Evolutionary conservation across 306 rosid species (phyloP).

Genomic region (Neltuma alba): DNA sequence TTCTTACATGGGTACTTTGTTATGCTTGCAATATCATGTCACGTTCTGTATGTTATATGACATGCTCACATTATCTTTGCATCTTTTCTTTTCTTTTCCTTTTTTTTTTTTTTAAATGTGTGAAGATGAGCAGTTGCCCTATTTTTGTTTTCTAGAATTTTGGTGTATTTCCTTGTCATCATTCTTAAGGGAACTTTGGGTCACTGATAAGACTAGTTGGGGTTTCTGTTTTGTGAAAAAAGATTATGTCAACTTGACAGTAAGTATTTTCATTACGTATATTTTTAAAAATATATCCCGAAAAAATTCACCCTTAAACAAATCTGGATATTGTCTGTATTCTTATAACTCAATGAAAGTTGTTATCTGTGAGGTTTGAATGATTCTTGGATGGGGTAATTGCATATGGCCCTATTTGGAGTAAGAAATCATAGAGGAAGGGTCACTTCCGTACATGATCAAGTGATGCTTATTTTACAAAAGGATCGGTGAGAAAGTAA

Average conservation of each 20-base stretch:
- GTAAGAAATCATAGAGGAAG: neutral
- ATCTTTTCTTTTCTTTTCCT: too few species aligned
- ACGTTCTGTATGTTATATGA: conserved; percentile 16
- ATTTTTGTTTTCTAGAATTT: neutral
- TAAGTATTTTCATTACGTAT: neutral
- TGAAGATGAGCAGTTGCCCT: neutral
- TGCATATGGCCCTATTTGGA: neutral
- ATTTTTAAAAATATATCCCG: neutral
- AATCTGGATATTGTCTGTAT: neutral
- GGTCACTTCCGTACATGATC: neutral
- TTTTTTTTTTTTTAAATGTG: too few species aligned
- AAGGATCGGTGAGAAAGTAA: neutral
- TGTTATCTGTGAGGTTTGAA: neutral
- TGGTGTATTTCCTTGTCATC: conserved; percentile 7
- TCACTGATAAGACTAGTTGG: neutral
- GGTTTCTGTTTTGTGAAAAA: neutral
- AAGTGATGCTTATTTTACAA: conserved; percentile 1
- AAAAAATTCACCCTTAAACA: neutral
- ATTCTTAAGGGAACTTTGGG: conserved; percentile 17
- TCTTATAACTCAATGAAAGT: neutral
- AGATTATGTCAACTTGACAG: neutral
- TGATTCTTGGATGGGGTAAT: neutral
- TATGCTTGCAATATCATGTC: conserved; percentile 7
- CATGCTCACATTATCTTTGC: conserved; percentile 11
- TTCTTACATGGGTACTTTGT: conserved; percentile 24